Base-by-base conservation (phyloP, 371 early-diverging fungal species). In the Mucor velutinosus region DNA sequence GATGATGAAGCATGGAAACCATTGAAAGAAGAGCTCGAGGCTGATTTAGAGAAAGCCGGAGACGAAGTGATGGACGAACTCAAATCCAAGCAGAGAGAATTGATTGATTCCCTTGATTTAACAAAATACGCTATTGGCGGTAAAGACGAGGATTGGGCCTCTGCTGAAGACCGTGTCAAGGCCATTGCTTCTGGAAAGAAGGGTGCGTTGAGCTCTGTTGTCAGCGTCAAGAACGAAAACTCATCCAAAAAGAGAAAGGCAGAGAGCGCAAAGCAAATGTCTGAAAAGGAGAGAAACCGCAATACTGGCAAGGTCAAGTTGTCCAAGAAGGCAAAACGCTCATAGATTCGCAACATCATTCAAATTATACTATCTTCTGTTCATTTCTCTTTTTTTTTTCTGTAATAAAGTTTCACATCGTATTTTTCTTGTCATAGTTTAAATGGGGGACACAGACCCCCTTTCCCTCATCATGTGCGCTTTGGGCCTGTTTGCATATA, bases 1-100 rank as follows among this genome's bases (percentile, higher is more conserved):
- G 90, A 94, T 68, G 97, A 93, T 7, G 91, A 85, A 30, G 87
- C 91, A 3, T 98, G 97, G 97, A 92, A 92, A 49, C 95, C 97
- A 0, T 78, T 91, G 10, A 80, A 76, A n/a, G 80, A 84, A 49
- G 70, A 87, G 27, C 59, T 96, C 23, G 93, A 93, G 45, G 90
- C 88, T 19, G 97, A 97, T 63, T 76, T 97, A 47, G 87, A 86
- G 21, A 90, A 91, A 65, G 94, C 90, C n/a, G 95, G 92, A 12
- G 79, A 89, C 21, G 89, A 91, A 66, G 91, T 78, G 1, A 71
- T 93, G 58, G 86, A 75, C 4, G 82, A 74, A 19, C 71, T 94
- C 58, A 83, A 85, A 66, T 83, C 86, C 33, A 90, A 92, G 66
- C 97, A 98, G 74, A 86, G 89, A 65, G 95, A 95, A 60, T 72